Percentiles rank a stretch among this genome's conserved stretches.
phyloP scores from a whole-genome alignment of 495 filamentous ascomycete genomes.

The Rhizodiscina lignyota region DNA sequence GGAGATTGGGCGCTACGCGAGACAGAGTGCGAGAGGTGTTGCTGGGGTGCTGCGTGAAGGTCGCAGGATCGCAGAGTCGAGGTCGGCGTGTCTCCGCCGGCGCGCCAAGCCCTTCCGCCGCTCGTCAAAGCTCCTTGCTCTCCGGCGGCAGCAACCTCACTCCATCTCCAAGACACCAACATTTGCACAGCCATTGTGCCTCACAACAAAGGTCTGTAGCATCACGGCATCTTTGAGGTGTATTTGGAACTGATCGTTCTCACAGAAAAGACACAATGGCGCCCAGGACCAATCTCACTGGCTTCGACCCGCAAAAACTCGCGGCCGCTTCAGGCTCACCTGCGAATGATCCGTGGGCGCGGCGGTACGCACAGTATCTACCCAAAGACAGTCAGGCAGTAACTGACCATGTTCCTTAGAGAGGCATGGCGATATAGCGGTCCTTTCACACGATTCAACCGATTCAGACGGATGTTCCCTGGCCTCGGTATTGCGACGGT shows the following conservation, averaged over 20 bases:
- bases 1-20: background rate
- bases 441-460: slow-evolving; percentile 72
- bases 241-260: no score
- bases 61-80: no score
- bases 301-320: slow-evolving; percentile 66
- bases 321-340: slow-evolving; percentile 45
- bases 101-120: background rate
- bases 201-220: slow-evolving; percentile 1
- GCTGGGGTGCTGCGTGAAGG: background rate
- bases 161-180: background rate
- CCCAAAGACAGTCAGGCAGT: background rate
- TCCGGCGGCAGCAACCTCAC: background rate
- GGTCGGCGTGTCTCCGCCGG: no score
- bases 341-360: slow-evolving; percentile 76
- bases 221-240: no score
- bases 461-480: slow-evolving; percentile 71
- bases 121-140: background rate
- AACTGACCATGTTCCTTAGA: slow-evolving; percentile 29
- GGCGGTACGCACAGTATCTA: slow-evolving; percentile 34
- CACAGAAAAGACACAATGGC: no score
- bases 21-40: background rate
- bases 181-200: background rate
- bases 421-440: slow-evolving; percentile 92
- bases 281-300: slow-evolving; percentile 52
- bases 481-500: slow-evolving; percentile 83